Evolutionary conservation across 2,329 filamentous ascomycete genomes (phyloP).

Genomic region (Colletotrichum australisinense): DNA sequence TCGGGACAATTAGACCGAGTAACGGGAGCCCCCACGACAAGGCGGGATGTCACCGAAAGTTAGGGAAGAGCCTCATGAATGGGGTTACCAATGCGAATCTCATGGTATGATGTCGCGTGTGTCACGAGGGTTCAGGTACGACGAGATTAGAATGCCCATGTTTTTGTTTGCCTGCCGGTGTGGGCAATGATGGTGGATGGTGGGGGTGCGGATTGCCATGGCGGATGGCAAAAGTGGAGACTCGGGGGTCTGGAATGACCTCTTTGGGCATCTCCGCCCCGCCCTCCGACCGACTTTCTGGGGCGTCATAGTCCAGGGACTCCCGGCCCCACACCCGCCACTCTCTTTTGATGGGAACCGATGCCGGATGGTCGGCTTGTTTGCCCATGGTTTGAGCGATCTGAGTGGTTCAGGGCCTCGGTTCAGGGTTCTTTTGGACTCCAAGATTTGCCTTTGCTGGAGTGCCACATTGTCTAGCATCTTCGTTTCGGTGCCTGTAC

Average conservation of each 20-base stretch:
- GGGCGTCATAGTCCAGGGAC: neutral
- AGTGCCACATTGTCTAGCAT: too few species aligned
- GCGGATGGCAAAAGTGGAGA: constrained; percentile 1
- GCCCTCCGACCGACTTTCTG: constrained; percentile 22
- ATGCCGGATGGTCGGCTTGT: neutral
- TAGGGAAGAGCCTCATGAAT: neutral
- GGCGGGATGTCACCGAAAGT: neutral
- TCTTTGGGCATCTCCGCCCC: constrained; percentile 36
- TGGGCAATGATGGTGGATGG: neutral
- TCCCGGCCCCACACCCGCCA: neutral
- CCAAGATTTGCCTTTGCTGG: neutral
- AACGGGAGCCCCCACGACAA: neutral
- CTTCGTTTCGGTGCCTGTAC: too few species aligned
- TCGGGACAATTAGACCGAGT: neutral
- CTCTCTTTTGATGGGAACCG: neutral
- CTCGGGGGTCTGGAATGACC: neutral
- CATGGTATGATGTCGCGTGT: neutral
- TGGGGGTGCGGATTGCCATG: neutral
- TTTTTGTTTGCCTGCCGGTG: constrained; percentile 23
- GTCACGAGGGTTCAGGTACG: neutral
- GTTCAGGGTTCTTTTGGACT: neutral
- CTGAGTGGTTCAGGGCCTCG: neutral
- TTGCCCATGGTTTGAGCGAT: neutral
- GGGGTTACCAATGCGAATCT: neutral
- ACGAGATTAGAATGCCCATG: neutral